Evolutionary conservation across 345 rosid genomes (phyloP).

Genomic region (Rhodomyrtus tomentosa): DNA sequence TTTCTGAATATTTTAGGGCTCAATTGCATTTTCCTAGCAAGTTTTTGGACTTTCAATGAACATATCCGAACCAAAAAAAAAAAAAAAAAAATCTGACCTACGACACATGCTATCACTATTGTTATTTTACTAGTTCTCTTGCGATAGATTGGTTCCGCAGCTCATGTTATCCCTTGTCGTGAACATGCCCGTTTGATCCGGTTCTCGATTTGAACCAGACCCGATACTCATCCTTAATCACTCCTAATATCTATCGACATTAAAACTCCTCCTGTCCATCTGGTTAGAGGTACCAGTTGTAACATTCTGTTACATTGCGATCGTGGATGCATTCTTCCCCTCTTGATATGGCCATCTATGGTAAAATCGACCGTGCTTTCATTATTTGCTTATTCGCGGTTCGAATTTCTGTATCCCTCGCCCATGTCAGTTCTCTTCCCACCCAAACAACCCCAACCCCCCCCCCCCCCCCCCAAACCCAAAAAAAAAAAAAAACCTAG

Average conservation of each 20-base stretch:
- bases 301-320: neutral
- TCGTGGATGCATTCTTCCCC: neutral
- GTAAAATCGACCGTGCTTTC: too few relatives aligned
- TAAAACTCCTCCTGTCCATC: neutral
- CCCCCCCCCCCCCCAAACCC: too few relatives aligned
- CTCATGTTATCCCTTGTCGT: fast-evolving
- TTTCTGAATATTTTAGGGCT: too few relatives aligned
- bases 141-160: neutral
- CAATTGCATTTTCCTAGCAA: too few relatives aligned
- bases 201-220: neutral
- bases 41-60: too few relatives aligned
- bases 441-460: too few relatives aligned
- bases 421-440: neutral
- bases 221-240: neutral
- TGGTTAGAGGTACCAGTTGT: neutral
- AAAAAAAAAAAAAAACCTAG: too few relatives aligned
- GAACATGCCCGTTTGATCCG: neutral
- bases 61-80: too few relatives aligned
- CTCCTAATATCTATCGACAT: neutral
- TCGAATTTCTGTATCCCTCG: neutral
- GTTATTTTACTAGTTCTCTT: neutral
- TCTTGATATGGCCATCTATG: too few relatives aligned
- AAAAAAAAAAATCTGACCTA: neutral
- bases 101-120: neutral
- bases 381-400: too few relatives aligned